These are phyloP conservation scores for Infundibulicybe gibba DNA, from an alignment of 768 basidiomycete species.

Conservation along the genomic window DNA sequence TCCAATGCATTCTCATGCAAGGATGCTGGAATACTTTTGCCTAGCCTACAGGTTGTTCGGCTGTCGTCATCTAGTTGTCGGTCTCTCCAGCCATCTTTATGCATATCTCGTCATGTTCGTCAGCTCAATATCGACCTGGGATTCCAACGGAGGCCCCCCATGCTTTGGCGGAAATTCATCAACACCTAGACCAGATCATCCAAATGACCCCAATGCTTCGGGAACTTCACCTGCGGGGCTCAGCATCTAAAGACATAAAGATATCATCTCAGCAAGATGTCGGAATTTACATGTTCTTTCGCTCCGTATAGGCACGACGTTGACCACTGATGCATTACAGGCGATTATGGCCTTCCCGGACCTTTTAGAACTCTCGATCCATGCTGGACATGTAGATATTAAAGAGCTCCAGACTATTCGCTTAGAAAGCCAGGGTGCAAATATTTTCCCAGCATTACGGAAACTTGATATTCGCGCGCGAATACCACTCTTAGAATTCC, in stretches of 20 bases:
- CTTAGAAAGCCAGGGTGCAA: background rate
- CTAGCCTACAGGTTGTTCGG: slow-evolving; percentile 22
- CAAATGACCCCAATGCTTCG: slow-evolving; percentile 25
- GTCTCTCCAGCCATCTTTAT: slow-evolving; percentile 22
- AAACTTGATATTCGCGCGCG: slow-evolving; percentile 37
- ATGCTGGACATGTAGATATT: slow-evolving; percentile 32
- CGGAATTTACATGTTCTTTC: slow-evolving; percentile 29
- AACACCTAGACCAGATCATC: slow-evolving; percentile 24
- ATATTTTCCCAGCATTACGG: slow-evolving; percentile 30
- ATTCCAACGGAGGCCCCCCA: slow-evolving; percentile 20
- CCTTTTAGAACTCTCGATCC: slow-evolving; percentile 39
- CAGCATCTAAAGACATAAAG: slow-evolving; percentile 23
- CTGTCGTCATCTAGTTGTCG: slow-evolving; percentile 22
- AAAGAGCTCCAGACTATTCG: slow-evolving; percentile 9
- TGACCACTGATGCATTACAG: slow-evolving; percentile 30
- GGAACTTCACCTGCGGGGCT: slow-evolving; percentile 36
- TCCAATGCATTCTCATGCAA: background rate
- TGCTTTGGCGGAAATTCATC: slow-evolving; percentile 13
- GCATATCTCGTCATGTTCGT: slow-evolving; percentile 28
- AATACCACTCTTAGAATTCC: slow-evolving; percentile 23
- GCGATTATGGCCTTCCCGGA: slow-evolving; percentile 31
- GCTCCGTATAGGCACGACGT: slow-evolving; percentile 32
- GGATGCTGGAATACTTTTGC: slow-evolving; percentile 14
- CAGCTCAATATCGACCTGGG: slow-evolving; percentile 36
- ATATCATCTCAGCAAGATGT: slow-evolving; percentile 24